These are phyloP conservation scores for Myriangium duriaei DNA, from an alignment of 2,329 filamentous ascomycete species.

Conservation along the genomic window DNA sequence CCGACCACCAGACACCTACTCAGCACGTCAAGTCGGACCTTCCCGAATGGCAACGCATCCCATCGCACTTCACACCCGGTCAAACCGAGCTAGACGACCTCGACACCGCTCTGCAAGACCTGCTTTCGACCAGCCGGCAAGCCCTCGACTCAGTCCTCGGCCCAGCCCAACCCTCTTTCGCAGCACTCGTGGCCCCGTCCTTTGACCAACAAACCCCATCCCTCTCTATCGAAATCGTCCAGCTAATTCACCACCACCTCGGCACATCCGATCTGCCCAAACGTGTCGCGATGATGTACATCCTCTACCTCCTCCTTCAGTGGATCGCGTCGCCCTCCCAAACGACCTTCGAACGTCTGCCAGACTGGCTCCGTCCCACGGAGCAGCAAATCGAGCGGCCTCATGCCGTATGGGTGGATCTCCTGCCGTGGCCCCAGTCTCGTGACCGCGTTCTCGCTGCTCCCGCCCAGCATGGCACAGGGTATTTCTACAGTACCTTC, in stretches of 20 bases:
- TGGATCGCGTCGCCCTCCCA: slow-evolving; percentile 72
- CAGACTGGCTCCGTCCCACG: slow-evolving; percentile 57
- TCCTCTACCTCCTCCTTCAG: slow-evolving; percentile 73
- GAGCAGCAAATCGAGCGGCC: slow-evolving; percentile 57
- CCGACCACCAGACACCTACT: slow-evolving; percentile 4
- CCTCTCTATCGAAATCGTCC: neutral
- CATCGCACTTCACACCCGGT: slow-evolving; percentile 3
- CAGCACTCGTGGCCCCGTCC: slow-evolving; percentile 42
- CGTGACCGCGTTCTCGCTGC: slow-evolving; percentile 46
- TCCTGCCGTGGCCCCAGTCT: slow-evolving; percentile 67
- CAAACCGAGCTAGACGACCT: neutral
- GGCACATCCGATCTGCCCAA: slow-evolving; percentile 54
- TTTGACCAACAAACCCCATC: slow-evolving; percentile 42
- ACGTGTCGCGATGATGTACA: slow-evolving; percentile 66
- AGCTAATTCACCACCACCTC: slow-evolving; percentile 31
- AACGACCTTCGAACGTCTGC: slow-evolving; percentile 68
- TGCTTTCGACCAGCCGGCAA: slow-evolving; percentile 41
- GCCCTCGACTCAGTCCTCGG: slow-evolving; percentile 58
- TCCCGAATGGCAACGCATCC: slow-evolving; percentile 8
- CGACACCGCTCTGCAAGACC: slow-evolving; percentile 7
- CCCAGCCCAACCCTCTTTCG: slow-evolving; percentile 67
- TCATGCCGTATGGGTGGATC: slow-evolving; percentile 74
- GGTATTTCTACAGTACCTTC: slow-evolving; percentile 75
- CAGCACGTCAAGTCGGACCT: slow-evolving; percentile 6
- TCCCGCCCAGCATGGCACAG: slow-evolving; percentile 50